Percentiles rank a stretch among this genome's conserved stretches.
Conservation (phyloP, 805 yeast species). For the Candida boleticola region DNA sequence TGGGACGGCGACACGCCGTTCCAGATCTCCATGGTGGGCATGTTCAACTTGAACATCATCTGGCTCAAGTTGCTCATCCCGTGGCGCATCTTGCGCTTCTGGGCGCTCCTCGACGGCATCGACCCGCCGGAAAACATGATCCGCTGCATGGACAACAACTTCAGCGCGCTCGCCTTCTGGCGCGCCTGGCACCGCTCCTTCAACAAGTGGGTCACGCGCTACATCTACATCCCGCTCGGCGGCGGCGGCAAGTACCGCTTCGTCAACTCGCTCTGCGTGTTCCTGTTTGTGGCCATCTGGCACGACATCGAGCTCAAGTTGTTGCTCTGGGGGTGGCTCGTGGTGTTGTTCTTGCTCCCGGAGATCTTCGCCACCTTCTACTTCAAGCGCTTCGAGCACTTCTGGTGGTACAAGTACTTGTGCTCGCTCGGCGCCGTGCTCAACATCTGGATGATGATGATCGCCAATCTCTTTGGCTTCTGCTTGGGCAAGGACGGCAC, state of each 20-base stretch:
- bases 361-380: slow-evolving; percentile 64
- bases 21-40: slow-evolving; percentile 91
- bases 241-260: slow-evolving; percentile 68
- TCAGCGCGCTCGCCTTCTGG: slow-evolving; percentile 94
- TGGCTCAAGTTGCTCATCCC: slow-evolving; percentile 94
- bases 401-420: slow-evolving; percentile 73
- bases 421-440: slow-evolving; percentile 86
- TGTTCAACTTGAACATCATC: slow-evolving; percentile 83
- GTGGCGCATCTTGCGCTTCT: slow-evolving; percentile 91
- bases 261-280: slow-evolving; percentile 77
- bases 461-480: slow-evolving; percentile 92
- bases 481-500: slow-evolving; percentile 92
- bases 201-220: slow-evolving; percentile 86
- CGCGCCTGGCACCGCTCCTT: slow-evolving; percentile 97
- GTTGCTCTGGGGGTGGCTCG: slow-evolving; percentile 93
- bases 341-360: slow-evolving; percentile 84
- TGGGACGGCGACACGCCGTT: slow-evolving; percentile 90
- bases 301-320: slow-evolving; percentile 90
- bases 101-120: slow-evolving; percentile 89
- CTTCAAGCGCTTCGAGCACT: slow-evolving; percentile 37
- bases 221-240: slow-evolving; percentile 89
- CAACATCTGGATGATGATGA: slow-evolving; percentile 97
- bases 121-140: slow-evolving; percentile 99
- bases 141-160: slow-evolving; percentile 92
- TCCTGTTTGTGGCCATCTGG: slow-evolving; percentile 96